Percentiles rank a stretch among this genome's conserved stretches.
Evolutionary conservation across 2,329 filamentous ascomycete species (phyloP).

Genomic region (Aspergillus oerlinghausenensis): DNA sequence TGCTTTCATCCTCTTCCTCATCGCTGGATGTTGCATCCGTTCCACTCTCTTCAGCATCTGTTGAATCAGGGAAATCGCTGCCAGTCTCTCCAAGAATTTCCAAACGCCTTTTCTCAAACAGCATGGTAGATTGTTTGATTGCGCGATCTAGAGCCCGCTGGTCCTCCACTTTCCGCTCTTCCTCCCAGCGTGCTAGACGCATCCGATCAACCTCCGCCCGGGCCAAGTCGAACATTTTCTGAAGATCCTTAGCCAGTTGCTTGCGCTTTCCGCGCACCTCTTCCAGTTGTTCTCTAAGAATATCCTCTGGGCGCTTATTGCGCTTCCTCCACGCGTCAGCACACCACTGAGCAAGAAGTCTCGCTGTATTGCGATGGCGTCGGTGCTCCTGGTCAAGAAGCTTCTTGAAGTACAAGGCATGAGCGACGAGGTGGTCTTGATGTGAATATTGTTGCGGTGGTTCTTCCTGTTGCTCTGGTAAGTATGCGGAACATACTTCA

Average conservation of each 20-base stretch:
- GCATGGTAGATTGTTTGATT: slow-evolving; percentile 48
- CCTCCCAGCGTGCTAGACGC: slow-evolving; percentile 55
- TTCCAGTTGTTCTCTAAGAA: slow-evolving; percentile 71
- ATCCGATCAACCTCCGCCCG: slow-evolving; percentile 54
- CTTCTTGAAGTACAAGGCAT: slow-evolving; percentile 73
- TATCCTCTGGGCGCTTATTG: slow-evolving; percentile 59
- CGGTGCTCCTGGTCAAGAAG: slow-evolving; percentile 75
- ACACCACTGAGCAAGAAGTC: slow-evolving; percentile 62
- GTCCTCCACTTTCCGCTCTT: slow-evolving; percentile 47
- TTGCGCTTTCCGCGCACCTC: slow-evolving; percentile 66
- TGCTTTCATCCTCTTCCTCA: slow-evolving; percentile 51
- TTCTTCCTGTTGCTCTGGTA: slow-evolving; percentile 68
- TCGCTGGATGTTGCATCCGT: slow-evolving; percentile 51
- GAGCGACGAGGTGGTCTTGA: slow-evolving; percentile 75
- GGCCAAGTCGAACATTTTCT: slow-evolving; percentile 57
- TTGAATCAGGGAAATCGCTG: slow-evolving; percentile 67
- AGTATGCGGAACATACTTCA: slow-evolving; percentile 66
- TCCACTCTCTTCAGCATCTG: slow-evolving; percentile 42
- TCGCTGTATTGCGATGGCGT: slow-evolving; percentile 71
- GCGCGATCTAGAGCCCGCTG: slow-evolving; percentile 53
- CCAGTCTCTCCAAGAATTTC: slow-evolving; percentile 51
- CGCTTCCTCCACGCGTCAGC: slow-evolving; percentile 40
- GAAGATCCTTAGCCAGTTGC: slow-evolving; percentile 62
- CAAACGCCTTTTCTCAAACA: slow-evolving; percentile 44
- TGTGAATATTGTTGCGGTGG: slow-evolving; percentile 79